Conservation (phyloP, 805 yeast genomes). For the Pichia ethanolica region DNA sequence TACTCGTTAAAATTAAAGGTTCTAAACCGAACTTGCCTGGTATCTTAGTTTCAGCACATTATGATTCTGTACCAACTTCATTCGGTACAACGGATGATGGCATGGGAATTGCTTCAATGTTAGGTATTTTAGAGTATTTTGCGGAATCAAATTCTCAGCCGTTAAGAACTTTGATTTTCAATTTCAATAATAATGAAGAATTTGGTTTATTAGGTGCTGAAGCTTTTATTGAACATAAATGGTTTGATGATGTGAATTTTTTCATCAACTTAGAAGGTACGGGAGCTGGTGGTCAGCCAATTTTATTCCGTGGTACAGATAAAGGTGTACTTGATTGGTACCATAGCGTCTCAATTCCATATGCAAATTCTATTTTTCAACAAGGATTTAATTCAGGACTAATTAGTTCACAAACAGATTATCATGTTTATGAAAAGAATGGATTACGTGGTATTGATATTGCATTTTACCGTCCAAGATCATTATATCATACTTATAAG, state of each 20-base stretch:
- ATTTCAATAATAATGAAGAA: conserved; percentile 87
- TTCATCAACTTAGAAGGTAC: conserved; percentile 87
- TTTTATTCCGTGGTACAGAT: conserved; percentile 79
- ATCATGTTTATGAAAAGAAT: conserved; percentile 54
- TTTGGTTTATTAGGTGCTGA: conserved; percentile 80
- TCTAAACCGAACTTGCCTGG: conserved; percentile 51
- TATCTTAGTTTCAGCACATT: conserved; percentile 75
- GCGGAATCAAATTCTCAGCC: conserved; percentile 39
- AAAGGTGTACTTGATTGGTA: conserved; percentile 57
- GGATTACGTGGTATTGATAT: conserved; percentile 84
- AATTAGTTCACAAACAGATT: conserved; percentile 80
- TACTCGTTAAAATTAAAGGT: conserved; percentile 72
- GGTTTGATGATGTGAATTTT: conserved; percentile 54
- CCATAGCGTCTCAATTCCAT: conserved; percentile 52
- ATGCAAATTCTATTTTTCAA: conserved; percentile 74
- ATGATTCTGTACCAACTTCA: conserved; percentile 81
- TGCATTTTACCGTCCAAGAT: conserved; percentile 82
- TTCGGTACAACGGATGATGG: conserved; percentile 92
- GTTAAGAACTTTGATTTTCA: conserved; percentile 64
- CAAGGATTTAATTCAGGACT: conserved; percentile 73
- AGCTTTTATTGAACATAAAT: conserved; percentile 63
- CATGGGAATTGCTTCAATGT: conserved; percentile 73
- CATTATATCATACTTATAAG: conserved; percentile 69
- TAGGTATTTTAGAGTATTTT: conserved; percentile 57
- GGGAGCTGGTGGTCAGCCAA: conserved; percentile 83